Evolutionary conservation across 768 basidiomycete species (phyloP).

Genomic region (Boletus huronensis): DNA sequence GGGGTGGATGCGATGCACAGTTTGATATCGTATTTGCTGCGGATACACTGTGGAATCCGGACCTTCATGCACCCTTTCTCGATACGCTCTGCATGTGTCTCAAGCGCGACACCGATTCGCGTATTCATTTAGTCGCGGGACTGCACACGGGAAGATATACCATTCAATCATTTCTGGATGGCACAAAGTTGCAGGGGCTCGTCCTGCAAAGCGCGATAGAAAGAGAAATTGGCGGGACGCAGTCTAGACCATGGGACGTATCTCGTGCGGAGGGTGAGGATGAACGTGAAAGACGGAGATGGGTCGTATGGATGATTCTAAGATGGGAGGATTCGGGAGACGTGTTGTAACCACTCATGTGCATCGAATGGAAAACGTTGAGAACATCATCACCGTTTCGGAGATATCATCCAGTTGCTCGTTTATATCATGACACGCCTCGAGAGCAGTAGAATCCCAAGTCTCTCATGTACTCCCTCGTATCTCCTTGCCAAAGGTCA

Average conservation of each 20-base stretch:
- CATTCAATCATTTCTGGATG: constrained; percentile 54
- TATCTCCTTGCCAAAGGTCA: constrained; percentile 30
- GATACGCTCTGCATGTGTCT: constrained; percentile 50
- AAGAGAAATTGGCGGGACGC: constrained; percentile 40
- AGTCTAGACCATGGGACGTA: constrained; percentile 49
- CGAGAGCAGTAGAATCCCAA: not conserved
- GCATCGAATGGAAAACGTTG: not conserved
- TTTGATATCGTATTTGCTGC: constrained; percentile 71
- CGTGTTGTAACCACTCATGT: constrained; percentile 13
- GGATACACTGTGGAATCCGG: constrained; percentile 77
- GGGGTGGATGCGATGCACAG: constrained; percentile 23
- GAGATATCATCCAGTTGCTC: not conserved
- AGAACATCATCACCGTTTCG: not conserved
- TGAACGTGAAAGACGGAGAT: constrained; percentile 63
- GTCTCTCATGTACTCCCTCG: constrained; percentile 12
- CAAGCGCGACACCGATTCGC: constrained; percentile 39
- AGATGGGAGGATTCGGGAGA: constrained; percentile 38
- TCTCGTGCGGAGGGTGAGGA: constrained; percentile 51
- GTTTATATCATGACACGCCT: constrained; percentile 1
- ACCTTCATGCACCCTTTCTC: constrained; percentile 52
- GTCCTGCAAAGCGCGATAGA: constrained; percentile 45
- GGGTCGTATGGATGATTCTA: constrained; percentile 68
- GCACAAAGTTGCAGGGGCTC: constrained; percentile 37
- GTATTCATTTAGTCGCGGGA: constrained; percentile 66
- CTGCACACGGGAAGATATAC: constrained; percentile 76